Evolutionary conservation across 805 yeast species (phyloP).

Genomic region (Priceomyces carsonii): DNA sequence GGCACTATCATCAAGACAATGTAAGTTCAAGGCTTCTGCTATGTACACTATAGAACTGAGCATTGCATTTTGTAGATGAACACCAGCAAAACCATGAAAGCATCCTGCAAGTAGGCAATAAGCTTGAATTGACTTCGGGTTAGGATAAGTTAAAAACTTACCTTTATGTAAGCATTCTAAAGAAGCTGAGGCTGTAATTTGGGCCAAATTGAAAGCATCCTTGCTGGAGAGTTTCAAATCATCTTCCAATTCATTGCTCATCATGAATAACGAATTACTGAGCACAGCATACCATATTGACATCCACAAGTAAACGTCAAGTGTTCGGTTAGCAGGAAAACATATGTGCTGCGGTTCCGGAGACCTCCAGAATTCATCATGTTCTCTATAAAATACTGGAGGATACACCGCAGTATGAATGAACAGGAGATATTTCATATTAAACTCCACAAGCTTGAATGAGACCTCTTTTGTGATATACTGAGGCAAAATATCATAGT

Average conservation of each 20-base stretch:
- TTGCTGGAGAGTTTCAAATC: conserved; percentile 19
- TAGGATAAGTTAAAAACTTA: conserved; percentile 29
- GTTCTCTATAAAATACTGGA: conserved; percentile 10
- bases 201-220: conserved; percentile 25
- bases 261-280: conserved; percentile 26
- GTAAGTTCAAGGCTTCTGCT: conserved; percentile 24
- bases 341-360: conserved; percentile 23
- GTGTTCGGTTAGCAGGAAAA: conserved; percentile 19
- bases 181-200: conserved; percentile 26
- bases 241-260: conserved; percentile 19
- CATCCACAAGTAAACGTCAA: conserved; percentile 25
- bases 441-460: conserved; percentile 9
- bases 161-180: conserved; percentile 32
- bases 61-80: conserved; percentile 23
- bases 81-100: conserved; percentile 28
- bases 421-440: conserved; percentile 17
- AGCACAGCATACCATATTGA: conserved; percentile 29
- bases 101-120: conserved; percentile 24
- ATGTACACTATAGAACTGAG: conserved; percentile 17
- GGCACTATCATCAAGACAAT: conserved; percentile 9
- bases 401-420: conserved; percentile 13
- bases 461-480: conserved; percentile 8
- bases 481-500: conserved; percentile 5
- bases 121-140: conserved; percentile 22
- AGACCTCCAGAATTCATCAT: conserved; percentile 21